These are phyloP conservation scores for Echium plantagineum DNA, from an alignment of 257 asterid species.

Conservation along the genomic window DNA sequence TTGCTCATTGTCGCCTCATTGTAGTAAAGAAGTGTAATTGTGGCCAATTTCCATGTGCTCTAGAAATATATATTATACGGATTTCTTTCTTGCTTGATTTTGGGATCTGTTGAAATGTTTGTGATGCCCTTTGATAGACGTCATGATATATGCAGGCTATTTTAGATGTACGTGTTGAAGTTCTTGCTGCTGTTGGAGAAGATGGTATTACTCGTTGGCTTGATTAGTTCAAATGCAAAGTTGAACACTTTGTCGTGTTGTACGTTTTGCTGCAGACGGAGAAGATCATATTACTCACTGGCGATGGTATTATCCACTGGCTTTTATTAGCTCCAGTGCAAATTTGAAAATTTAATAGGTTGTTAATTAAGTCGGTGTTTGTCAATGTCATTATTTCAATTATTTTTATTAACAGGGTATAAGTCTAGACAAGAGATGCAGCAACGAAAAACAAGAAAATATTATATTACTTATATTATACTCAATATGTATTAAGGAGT, in stretches of 20 bases:
- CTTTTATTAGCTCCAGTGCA: conserved; percentile 43
- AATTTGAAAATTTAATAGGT: neutral
- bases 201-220: conserved; percentile 98
- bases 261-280: conserved; percentile 74
- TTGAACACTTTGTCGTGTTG: conserved; percentile 25
- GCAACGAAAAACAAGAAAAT: no score
- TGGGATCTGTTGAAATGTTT: neutral
- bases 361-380: no score
- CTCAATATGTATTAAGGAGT: no score
- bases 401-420: no score
- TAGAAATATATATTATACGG: no score
- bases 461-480: no score
- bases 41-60: neutral
- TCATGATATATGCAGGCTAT: conserved; percentile 48
- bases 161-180: conserved; percentile 75
- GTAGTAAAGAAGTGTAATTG: neutral
- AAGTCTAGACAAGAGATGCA: no score
- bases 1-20: no score
- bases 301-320: conserved; percentile 98
- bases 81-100: no score
- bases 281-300: conserved; percentile 95
- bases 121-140: neutral
- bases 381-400: no score
- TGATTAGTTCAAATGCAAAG: conserved; percentile 32
- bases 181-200: conserved; percentile 84